Percentiles rank a stretch among this genome's conserved stretches.
phyloP scores from a whole-genome alignment of 1,284 basidiomycete genomes.

The Tylopilus sp. region DNA sequence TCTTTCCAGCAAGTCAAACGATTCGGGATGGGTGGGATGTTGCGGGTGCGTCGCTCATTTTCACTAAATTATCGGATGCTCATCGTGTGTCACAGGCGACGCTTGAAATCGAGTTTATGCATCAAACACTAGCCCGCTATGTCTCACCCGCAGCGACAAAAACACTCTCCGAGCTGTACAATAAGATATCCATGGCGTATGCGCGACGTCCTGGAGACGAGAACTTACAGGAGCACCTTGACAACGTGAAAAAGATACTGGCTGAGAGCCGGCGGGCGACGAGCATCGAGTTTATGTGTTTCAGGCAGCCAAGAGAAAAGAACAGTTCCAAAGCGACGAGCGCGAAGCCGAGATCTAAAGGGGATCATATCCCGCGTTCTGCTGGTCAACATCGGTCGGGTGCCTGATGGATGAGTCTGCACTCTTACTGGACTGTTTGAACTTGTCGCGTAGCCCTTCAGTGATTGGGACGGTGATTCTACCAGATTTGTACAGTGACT shows the following conservation, averaged over 20 bases:
- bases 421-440: too few relatives aligned
- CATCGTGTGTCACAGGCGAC: constrained; percentile 66
- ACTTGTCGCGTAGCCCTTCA: too few relatives aligned
- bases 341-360: constrained; percentile 21
- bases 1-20: too few relatives aligned
- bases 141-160: constrained; percentile 78
- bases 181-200: constrained; percentile 91
- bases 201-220: constrained; percentile 75
- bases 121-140: constrained; percentile 90
- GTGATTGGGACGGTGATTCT: too few relatives aligned
- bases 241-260: constrained; percentile 87
- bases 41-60: too few relatives aligned
- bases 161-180: constrained; percentile 88
- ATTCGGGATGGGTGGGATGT: too few relatives aligned
- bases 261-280: constrained; percentile 86
- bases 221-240: constrained; percentile 82
- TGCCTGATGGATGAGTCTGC: neutral
- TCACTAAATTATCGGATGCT: neutral
- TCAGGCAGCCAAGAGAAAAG: constrained; percentile 60
- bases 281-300: constrained; percentile 93
- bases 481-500: too few relatives aligned
- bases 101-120: constrained; percentile 97
- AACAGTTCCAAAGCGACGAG: constrained; percentile 12
- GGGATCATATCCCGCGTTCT: constrained; percentile 19
- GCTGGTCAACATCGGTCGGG: constrained; percentile 22